Base-by-base conservation (phyloP, 2,329 filamentous ascomycete species). In the Thelonectria blattea region DNA sequence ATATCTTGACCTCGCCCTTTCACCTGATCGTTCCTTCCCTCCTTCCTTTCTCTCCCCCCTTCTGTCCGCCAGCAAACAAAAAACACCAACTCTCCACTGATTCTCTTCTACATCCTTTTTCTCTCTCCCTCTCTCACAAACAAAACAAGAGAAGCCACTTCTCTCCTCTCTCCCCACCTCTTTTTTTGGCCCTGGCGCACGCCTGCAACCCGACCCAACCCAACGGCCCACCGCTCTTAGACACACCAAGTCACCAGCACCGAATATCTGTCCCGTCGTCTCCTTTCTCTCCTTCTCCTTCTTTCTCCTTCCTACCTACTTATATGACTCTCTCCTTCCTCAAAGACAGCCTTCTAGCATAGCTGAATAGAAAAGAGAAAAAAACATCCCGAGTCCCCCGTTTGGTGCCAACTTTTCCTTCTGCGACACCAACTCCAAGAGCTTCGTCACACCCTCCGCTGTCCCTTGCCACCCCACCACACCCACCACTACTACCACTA, bases 171-270 rank as follows among this genome's bases (percentile, higher is more conserved):
- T 69, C 65, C 64, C 68, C 65, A 67, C 67, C 58, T 64, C 27
- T 30, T 30, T 30, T n/a, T 57, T 67, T 57, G 61, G 60, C 64
- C 58, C 68, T 56, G 59, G 65, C 58, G 65, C 58, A 63, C 58
- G 34, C 65, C 68, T 71, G 69, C 69, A 71, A 70, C 63, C 62
- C 68, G 61, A 71, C 69, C 62, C 68, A 62, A 71, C 69, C 69
- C 67, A 71, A 71, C 66, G 68, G 57, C 69, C 69, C 69, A 71
- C 68, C 67, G 65, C 68, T 63, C 64, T 66, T 67, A 68, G 60
- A 69, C 65, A 69, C 65, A 68, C 68, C 68, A 64, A 15, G 18
- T 20, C 18, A 46, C 64, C 62, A 56, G 65, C 65, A 66, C 57
- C 34, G 34, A 37, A 37, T 37, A 37, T 37, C 34, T 37, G 60